phyloP scores from a whole-genome alignment of 108 stramenopile species.

The Pseudonitzschia pungens region DNA sequence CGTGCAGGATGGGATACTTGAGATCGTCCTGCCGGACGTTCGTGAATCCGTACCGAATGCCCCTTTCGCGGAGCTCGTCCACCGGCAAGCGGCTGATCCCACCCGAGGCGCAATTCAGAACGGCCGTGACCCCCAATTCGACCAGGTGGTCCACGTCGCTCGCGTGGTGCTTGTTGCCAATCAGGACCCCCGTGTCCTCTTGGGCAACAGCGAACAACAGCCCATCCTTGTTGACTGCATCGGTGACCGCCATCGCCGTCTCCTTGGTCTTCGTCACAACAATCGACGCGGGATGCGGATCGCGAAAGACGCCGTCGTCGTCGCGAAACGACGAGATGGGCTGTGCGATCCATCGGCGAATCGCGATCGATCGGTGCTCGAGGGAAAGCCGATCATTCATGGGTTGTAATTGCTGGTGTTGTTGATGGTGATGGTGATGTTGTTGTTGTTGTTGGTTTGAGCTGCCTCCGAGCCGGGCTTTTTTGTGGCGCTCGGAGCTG shows the following conservation, averaged over 20 bases:
- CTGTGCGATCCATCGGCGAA: constrained; percentile 10
- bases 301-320: constrained; percentile 1
- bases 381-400: too few species aligned
- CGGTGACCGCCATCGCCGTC: too few species aligned
- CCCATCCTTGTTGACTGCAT: too few species aligned
- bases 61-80: constrained; percentile 57
- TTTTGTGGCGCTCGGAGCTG: neutral
- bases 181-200: constrained; percentile 48
- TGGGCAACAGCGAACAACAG: neutral
- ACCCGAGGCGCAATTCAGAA: constrained; percentile 76
- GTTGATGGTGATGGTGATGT: neutral
- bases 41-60: constrained; percentile 70
- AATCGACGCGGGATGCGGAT: constrained; percentile 6
- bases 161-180: constrained; percentile 68
- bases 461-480: neutral
- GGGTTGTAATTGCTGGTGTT: too few species aligned
- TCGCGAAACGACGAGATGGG: constrained; percentile 6
- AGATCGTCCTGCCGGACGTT: constrained; percentile 68
- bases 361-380: neutral
- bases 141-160: constrained; percentile 52
- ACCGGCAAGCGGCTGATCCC: constrained; percentile 68
- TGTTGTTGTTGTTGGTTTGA: neutral
- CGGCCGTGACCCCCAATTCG: constrained; percentile 60
- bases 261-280: neutral
- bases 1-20: constrained; percentile 67